Conservation (phyloP, 805 yeast genomes). For the Ogataea paradorogensis region DNA sequence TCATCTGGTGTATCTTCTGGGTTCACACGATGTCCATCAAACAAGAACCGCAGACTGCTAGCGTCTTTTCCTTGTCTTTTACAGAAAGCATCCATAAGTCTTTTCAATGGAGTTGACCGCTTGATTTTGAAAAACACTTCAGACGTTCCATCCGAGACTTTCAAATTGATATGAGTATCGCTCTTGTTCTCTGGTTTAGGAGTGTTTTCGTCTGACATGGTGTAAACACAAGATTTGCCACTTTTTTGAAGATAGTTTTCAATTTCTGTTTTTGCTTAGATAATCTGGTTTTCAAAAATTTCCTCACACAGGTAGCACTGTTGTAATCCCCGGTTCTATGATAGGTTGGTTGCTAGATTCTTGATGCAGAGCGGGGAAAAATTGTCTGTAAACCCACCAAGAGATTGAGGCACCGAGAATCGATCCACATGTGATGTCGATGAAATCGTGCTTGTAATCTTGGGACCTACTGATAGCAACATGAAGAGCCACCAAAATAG, state of each 20-base stretch:
- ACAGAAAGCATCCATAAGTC: conserved; percentile 97
- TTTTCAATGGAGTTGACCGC: conserved; percentile 84
- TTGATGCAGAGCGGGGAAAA: conserved; percentile 20
- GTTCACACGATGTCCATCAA: conserved; percentile 88
- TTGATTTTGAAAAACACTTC: conserved; percentile 96
- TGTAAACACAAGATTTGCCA: conserved; percentile 2
- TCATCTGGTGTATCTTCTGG: conserved; percentile 91
- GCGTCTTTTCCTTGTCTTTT: conserved; percentile 93
- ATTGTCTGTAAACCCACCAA: conserved; percentile 23
- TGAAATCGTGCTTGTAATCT: conserved; percentile 88
- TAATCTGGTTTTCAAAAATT: background rate
- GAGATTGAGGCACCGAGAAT: conserved; percentile 59
- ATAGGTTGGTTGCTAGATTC: conserved; percentile 11
- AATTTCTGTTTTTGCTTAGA: conserved; percentile 1
- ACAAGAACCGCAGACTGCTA: conserved; percentile 79
- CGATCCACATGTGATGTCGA: conserved; percentile 75
- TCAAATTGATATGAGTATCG: conserved; percentile 73
- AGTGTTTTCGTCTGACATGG: conserved; percentile 32
- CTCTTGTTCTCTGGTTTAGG: conserved; percentile 46
- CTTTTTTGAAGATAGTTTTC: conserved; percentile 4
- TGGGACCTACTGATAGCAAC: conserved; percentile 81
- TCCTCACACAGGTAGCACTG: conserved; percentile 4
- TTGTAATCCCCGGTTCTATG: conserved; percentile 7
- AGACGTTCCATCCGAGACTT: conserved; percentile 89
- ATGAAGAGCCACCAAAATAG: conserved; percentile 60